These are phyloP conservation scores for Thalassiosira allenii DNA, from an alignment of 352 stramenopile genomes.

Conservation along the genomic window DNA sequence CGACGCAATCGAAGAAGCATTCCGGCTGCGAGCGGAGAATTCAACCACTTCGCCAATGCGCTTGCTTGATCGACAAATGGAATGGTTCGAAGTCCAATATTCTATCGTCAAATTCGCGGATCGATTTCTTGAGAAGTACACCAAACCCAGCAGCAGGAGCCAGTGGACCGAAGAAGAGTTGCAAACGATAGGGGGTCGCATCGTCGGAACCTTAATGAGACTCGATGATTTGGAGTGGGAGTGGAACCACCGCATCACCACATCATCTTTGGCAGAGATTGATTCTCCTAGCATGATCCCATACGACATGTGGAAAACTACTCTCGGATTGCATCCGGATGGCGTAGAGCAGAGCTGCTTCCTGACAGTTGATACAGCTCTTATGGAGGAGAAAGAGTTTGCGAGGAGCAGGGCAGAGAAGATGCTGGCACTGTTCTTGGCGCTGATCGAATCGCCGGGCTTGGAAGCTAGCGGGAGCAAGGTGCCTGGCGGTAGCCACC, in stretches of 20 bases:
- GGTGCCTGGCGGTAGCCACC: conserved; percentile 35
- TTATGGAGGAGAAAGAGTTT: conserved; percentile 56
- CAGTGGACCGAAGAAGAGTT: conserved; percentile 51
- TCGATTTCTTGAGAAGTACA: conserved; percentile 46
- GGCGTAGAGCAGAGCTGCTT: conserved; percentile 43
- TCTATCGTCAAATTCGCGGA: conserved; percentile 53
- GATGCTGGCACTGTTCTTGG: conserved; percentile 54
- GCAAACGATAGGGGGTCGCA: conserved; percentile 53
- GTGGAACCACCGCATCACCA: conserved; percentile 57
- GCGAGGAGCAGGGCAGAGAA: conserved; percentile 45
- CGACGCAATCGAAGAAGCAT: conserved; percentile 57
- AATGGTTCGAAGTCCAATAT: conserved; percentile 64
- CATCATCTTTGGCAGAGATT: conserved; percentile 31
- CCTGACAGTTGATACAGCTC: conserved; percentile 37
- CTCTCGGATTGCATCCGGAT: conserved; percentile 43
- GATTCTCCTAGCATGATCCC: conserved; percentile 43
- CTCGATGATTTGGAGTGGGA: conserved; percentile 66
- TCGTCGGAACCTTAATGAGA: conserved; percentile 53
- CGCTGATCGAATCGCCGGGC: conserved; percentile 46
- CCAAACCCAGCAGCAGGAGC: conserved; percentile 18
- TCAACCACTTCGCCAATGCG: conserved; percentile 53
- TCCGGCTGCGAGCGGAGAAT: conserved; percentile 50
- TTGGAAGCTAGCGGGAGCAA: conserved; percentile 49
- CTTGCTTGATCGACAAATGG: conserved; percentile 42
- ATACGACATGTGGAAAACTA: conserved; percentile 43